Evolutionary conservation across 1,139 yeast species (phyloP).

Genomic region (Saccharomyces uvarum): DNA sequence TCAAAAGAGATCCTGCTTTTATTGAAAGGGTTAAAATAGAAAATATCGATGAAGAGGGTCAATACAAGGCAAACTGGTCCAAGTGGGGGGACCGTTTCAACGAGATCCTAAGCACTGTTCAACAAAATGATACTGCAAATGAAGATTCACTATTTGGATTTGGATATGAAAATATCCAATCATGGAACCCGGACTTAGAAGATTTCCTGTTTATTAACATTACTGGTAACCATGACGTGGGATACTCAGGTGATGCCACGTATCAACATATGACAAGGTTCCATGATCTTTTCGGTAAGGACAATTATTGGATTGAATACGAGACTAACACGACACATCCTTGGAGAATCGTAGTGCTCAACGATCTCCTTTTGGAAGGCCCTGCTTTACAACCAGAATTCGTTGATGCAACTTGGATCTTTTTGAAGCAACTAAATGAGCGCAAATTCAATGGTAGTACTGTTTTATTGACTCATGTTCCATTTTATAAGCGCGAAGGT

Average conservation of each 20-base stretch:
- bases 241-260: constrained; percentile 91
- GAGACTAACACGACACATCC: constrained; percentile 55
- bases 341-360: constrained; percentile 80
- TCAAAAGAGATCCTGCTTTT: constrained; percentile 28
- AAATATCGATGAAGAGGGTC: constrained; percentile 22
- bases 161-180: constrained; percentile 52
- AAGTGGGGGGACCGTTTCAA: constrained; percentile 48
- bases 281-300: constrained; percentile 65
- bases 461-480: constrained; percentile 79
- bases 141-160: constrained; percentile 34
- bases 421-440: constrained; percentile 49
- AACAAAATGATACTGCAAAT: constrained; percentile 32
- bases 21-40: constrained; percentile 14
- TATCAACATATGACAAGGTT: constrained; percentile 84
- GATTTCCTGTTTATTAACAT: constrained; percentile 57
- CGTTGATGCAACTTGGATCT: constrained; percentile 59
- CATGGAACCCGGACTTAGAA: constrained; percentile 48
- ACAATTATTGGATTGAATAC: constrained; percentile 72
- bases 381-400: constrained; percentile 78
- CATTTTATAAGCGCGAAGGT: constrained; percentile 73
- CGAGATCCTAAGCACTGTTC: constrained; percentile 31
- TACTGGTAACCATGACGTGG: constrained; percentile 93
- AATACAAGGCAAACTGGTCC: constrained; percentile 24
- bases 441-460: constrained; percentile 68
- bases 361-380: constrained; percentile 79